Base-by-base conservation (phyloP, 2,329 filamentous ascomycete genomes). In the Samsoniella hepiali region DNA sequence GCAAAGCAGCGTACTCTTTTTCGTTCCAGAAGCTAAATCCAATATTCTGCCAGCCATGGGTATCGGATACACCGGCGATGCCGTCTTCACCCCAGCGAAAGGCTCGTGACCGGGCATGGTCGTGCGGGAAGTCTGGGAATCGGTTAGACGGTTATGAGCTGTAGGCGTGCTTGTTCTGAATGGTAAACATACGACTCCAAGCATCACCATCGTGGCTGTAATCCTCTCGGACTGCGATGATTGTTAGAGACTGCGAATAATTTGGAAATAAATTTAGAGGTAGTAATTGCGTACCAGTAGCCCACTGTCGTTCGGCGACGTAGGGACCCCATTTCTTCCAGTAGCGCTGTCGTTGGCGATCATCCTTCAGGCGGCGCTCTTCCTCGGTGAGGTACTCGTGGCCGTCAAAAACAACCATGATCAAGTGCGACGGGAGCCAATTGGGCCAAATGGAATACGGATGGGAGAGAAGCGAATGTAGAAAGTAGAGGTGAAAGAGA, bases 311-410 rank as follows among this genome's bases (percentile, higher is more conserved):
- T 81, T 98, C 94, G 62, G 93, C 88, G 70, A 96, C 89, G 73
- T 97, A 98, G 31, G 93, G 89, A 62, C 94, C 94, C 93, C 93
- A 97, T 87, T 90, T 92, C 86, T 98, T 98, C 94, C 94, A 98
- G 81, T 98, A 98, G 76, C 91, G 94, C 68, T 79, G 85, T 67
- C 89, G 88, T 68, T 94, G 86, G 65, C 88, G 86, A 77, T 98
- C 94, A 73, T 97, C 87, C 73, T 90, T 89, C 69, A 98, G 84
- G 57, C 95, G 89, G 76, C 90, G 90, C 82, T 98, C 94, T 79
- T 98, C 94, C 76, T 91, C 88, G 65, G 90, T 93, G 73, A 94
- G 84, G 77, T 92, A 93, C 74, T 95, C 91, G 77, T 95, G 87
- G 73, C 89, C 87, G 77, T 96, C 92, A 73, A 95, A 89, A 72